These are phyloP conservation scores for Nicotiana benthamiana DNA, from an alignment of 257 asterid species.

Conservation along the genomic window DNA sequence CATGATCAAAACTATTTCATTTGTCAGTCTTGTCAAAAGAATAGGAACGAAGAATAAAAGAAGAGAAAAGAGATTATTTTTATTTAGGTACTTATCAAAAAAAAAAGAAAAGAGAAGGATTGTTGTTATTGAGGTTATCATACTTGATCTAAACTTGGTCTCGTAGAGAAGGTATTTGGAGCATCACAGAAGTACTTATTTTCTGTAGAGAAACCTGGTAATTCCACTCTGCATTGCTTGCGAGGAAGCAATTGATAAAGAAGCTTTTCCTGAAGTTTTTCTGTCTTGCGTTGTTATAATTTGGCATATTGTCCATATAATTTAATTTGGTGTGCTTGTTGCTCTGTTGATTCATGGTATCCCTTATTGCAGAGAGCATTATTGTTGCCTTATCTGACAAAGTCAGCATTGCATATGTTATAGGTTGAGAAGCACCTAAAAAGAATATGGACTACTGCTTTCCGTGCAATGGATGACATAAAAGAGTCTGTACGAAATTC, in stretches of 20 bases:
- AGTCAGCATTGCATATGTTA: not conserved
- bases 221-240: not conserved
- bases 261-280: not conserved
- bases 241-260: not conserved
- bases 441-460: constrained; percentile 85
- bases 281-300: not conserved
- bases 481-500: constrained; percentile 95
- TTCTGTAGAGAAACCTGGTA: not conserved
- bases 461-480: constrained; percentile 96
- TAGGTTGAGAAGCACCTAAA: constrained; percentile 86
- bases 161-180: not conserved
- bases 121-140: not conserved
- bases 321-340: not conserved
- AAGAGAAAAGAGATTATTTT: not conserved
- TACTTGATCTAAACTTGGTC: not conserved
- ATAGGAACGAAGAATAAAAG: not conserved
- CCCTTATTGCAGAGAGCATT: not conserved
- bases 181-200: not conserved
- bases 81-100: not conserved
- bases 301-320: not conserved
- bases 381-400: constrained; percentile 5
- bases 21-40: not conserved
- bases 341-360: not conserved
- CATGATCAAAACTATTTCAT: not conserved
- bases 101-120: not conserved